Evolutionary conservation across 169 alveolate genomes (phyloP).

Genomic region (Fabrea salina): DNA sequence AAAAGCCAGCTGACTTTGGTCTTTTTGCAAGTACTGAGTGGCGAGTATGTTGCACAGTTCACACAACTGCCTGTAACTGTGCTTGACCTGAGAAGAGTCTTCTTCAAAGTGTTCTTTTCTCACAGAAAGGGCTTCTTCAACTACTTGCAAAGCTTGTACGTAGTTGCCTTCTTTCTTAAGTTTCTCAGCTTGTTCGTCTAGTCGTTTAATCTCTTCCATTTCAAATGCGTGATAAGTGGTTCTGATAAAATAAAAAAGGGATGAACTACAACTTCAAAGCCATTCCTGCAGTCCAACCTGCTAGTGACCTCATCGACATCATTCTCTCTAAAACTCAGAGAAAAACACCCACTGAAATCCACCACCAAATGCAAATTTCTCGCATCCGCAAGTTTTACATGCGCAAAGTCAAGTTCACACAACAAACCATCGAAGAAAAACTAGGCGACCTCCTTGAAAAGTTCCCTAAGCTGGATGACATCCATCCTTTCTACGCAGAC

Average conservation of each 20-base stretch:
- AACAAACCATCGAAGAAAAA: conserved; percentile 93
- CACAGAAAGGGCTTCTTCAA: conserved; percentile 56
- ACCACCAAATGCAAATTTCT: conserved; percentile 96
- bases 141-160: conserved; percentile 59
- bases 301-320: conserved; percentile 90
- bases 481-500: conserved; percentile 99
- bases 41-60: conserved; percentile 68
- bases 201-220: conserved; percentile 41
- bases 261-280: conserved; percentile 74
- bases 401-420: conserved; percentile 98
- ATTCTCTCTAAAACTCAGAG: conserved; percentile 97
- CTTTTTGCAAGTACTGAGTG: conserved; percentile 56
- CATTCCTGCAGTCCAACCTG: conserved; percentile 92
- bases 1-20: conserved; percentile 53
- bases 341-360: conserved; percentile 99
- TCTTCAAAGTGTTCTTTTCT: neutral
- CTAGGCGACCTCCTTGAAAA: conserved; percentile 89
- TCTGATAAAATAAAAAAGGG: no score
- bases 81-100: conserved; percentile 33
- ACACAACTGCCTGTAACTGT: conserved; percentile 50
- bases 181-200: conserved; percentile 51
- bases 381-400: conserved; percentile 97
- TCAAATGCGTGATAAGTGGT: no score
- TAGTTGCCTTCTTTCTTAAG: conserved; percentile 49
- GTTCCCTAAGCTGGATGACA: conserved; percentile 98